A percentile compares a stretch with the other conserved stretches of the same genome.
Conservation (phyloP, 768 basidiomycete species). For the Suillus brevipes region DNA sequence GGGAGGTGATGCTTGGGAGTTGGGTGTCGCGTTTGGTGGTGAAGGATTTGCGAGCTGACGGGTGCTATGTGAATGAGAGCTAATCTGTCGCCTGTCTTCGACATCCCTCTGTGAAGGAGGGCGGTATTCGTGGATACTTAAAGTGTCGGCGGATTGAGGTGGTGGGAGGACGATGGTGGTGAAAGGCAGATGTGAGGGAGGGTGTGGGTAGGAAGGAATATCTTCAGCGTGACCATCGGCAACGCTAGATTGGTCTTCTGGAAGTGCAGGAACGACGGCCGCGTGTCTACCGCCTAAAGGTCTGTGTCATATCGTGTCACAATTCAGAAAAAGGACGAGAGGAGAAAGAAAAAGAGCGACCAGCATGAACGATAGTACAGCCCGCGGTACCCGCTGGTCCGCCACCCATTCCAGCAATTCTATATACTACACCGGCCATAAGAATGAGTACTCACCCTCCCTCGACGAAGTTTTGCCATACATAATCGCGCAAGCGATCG, state of each 20-base stretch:
- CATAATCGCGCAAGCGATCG: conserved; percentile 72
- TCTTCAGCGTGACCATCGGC: conserved; percentile 26
- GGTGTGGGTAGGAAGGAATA: conserved; percentile 20
- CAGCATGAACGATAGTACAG: conserved; percentile 10
- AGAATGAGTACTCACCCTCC: conserved; percentile 64
- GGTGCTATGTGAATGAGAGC: conserved; percentile 14
- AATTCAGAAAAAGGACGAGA: conserved; percentile 33
- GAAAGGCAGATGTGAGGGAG: conserved; percentile 25
- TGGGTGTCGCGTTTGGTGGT: conserved; percentile 23
- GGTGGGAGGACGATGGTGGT: conserved; percentile 34
- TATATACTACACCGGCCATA: neutral
- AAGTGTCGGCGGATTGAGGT: conserved; percentile 25
- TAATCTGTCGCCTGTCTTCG: conserved; percentile 21
- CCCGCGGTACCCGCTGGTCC: conserved; percentile 4
- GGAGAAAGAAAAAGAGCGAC: conserved; percentile 21
- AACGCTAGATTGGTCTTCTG: conserved; percentile 56
- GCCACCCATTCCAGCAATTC: conserved; percentile 3
- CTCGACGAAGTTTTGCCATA: conserved; percentile 84
- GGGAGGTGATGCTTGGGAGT: conserved; percentile 19
- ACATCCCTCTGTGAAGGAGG: conserved; percentile 25
- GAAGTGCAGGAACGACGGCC: conserved; percentile 76
- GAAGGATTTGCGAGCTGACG: conserved; percentile 20
- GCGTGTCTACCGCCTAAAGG: conserved; percentile 81
- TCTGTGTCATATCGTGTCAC: conserved; percentile 44
- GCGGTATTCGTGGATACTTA: conserved; percentile 35